phyloP scores from a whole-genome alignment of 352 stramenopile genomes.

The Phytophthora vignae region DNA sequence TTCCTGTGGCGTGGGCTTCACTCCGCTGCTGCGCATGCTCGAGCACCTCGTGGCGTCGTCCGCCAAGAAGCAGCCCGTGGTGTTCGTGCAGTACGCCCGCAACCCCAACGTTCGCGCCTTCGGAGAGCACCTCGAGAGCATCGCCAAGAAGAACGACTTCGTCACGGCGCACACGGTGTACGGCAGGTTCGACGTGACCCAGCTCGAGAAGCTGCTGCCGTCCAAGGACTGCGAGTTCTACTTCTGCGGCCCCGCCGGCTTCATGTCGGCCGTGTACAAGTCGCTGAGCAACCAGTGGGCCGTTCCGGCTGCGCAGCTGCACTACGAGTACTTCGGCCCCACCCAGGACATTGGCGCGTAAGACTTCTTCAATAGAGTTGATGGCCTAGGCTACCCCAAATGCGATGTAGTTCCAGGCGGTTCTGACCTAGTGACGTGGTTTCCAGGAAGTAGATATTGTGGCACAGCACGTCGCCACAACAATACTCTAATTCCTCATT shows the following conservation, averaged over 20 bases:
- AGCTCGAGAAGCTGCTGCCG: constrained; percentile 44
- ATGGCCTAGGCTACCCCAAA: too few relatives aligned
- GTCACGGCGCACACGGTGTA: constrained; percentile 48
- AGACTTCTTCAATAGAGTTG: constrained; percentile 67
- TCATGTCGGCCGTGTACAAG: constrained; percentile 59
- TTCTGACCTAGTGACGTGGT: too few relatives aligned
- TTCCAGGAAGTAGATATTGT: too few relatives aligned
- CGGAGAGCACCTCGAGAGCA: constrained; percentile 37
- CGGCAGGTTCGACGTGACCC: constrained; percentile 37
- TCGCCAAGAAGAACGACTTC: constrained; percentile 44
- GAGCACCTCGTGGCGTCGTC: constrained; percentile 43
- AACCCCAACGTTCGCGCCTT: constrained; percentile 47
- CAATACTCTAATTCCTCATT: too few relatives aligned
- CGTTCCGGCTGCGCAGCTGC: constrained; percentile 47
- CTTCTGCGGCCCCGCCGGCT: constrained; percentile 65
- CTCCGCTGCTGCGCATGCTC: constrained; percentile 62
- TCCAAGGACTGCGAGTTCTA: constrained; percentile 56
- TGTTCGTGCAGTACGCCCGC: constrained; percentile 57
- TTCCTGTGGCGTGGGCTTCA: constrained; percentile 71
- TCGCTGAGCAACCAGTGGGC: constrained; percentile 48
- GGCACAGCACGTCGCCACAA: too few relatives aligned
- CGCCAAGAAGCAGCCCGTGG: constrained; percentile 38
- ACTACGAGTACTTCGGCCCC: constrained; percentile 75
- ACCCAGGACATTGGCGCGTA: constrained; percentile 46
- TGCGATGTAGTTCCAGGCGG: too few relatives aligned